Percentiles rank a stretch among this genome's conserved stretches.
These are phyloP conservation scores for Alternaria sp. DNA, from an alignment of 2,329 filamentous ascomycete genomes.

Conservation along the genomic window DNA sequence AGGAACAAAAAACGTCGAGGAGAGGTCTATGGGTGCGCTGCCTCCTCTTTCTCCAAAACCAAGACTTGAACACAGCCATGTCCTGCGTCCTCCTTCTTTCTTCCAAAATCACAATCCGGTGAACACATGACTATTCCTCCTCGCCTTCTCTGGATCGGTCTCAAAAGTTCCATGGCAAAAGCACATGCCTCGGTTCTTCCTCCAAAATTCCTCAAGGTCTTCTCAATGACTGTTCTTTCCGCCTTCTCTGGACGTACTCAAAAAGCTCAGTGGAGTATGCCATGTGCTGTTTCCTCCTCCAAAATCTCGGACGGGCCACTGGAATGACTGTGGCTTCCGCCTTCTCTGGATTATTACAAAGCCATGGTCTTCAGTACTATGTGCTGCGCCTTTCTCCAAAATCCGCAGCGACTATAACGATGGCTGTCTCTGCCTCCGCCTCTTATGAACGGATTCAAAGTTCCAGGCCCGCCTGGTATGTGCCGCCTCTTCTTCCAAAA, in stretches of 20 bases:
- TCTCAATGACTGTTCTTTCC: rapidly evolving
- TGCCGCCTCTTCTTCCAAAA: background rate
- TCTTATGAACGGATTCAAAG: background rate
- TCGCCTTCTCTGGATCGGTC: background rate
- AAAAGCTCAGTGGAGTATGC: background rate
- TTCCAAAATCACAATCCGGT: background rate
- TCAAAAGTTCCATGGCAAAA: rapidly evolving
- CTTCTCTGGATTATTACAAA: background rate
- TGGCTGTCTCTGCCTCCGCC: background rate
- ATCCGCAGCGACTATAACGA: background rate
- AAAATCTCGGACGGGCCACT: background rate
- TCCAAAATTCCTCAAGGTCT: rapidly evolving
- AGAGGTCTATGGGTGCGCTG: background rate
- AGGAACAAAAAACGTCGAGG: background rate
- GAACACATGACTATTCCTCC: background rate
- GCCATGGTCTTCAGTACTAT: background rate
- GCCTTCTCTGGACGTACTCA: background rate
- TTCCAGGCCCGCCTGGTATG: rapidly evolving
- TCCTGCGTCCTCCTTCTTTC: background rate
- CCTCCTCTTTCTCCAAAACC: background rate
- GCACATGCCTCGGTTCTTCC: background rate
- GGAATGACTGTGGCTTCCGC: background rate
- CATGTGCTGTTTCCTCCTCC: background rate
- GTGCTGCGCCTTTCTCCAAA: background rate
- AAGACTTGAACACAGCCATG: no score